phyloP scores from a whole-genome alignment of 805 yeast species.

The Lachancea cidri region DNA sequence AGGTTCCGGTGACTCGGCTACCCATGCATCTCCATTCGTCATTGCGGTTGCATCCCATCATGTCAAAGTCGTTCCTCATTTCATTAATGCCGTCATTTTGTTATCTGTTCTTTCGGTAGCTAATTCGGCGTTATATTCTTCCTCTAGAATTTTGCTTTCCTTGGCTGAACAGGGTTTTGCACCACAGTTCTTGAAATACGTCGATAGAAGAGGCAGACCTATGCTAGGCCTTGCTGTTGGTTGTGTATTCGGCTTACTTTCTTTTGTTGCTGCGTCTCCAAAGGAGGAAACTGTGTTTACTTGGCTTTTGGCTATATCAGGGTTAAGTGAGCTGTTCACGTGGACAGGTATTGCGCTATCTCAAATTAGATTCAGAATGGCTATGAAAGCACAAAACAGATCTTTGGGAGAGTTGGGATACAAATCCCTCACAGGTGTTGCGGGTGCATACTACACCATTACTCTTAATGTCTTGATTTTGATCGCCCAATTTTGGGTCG shows the following conservation, averaged over 20 bases:
- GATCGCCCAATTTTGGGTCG: constrained; percentile 62
- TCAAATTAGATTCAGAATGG: constrained; percentile 55
- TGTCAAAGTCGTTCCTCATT: constrained; percentile 60
- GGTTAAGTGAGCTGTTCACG: constrained; percentile 56
- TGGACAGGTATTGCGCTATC: constrained; percentile 55
- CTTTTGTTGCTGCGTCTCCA: constrained; percentile 62
- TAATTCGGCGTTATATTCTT: constrained; percentile 67
- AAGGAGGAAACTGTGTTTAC: constrained; percentile 53
- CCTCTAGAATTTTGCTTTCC: constrained; percentile 63
- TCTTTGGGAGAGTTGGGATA: constrained; percentile 48
- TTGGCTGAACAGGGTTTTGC: constrained; percentile 72
- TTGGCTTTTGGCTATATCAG: constrained; percentile 61
- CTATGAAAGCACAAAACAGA: constrained; percentile 50
- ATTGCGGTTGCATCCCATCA: constrained; percentile 57
- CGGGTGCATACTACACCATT: constrained; percentile 50
- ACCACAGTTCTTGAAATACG: constrained; percentile 48
- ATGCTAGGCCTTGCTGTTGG: constrained; percentile 48
- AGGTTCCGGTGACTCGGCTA: constrained; percentile 40
- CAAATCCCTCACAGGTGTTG: constrained; percentile 45
- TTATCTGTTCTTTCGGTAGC: constrained; percentile 71
- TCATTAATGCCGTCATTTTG: constrained; percentile 68
- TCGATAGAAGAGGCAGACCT: constrained; percentile 62
- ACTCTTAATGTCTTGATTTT: constrained; percentile 45
- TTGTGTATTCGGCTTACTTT: constrained; percentile 51
- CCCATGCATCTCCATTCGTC: constrained; percentile 62